Base-by-base conservation (phyloP, 2,329 filamentous ascomycete species). In the Trichoderma pleuroti region DNA sequence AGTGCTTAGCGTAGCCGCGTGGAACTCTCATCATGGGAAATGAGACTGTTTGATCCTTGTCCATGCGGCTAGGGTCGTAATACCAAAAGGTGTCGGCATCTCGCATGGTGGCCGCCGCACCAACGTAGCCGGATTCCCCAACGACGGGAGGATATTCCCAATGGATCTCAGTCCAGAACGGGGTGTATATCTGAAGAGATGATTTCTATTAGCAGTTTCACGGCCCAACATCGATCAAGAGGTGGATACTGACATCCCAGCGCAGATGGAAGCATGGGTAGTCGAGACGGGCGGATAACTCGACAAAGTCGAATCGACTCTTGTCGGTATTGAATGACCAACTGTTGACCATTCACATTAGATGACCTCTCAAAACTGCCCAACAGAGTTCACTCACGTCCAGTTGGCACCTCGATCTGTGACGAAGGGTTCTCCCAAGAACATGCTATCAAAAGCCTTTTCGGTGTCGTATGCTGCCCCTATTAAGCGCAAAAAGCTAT, bases 111-210 rank as follows among this genome's bases (percentile, higher is more conserved):
- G 82, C 81, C 4, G 81, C 81, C 1, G 82, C 81, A 24, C 84
- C 84, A 61, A 86, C 74, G 67, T 80, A 85, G n/a, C 80, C 80
- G 14, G 76, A 76, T 64, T 80, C 62, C 24, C 82, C 82, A 4
- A 79, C 72, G 5, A 77, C 73, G 0, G 80, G 83, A 5, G 84
- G 84, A 63, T 83, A 84, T 11, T 76, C 70, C 84, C 83, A 85
- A 42, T 81, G 74, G 1, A 74, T 72, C 68, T 84, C 81, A 1
- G 75, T 76, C 78, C 81, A 85, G 24, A 76, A 74, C 3, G 71
- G 73, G 5, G 81, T 78, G 69, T 82, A 84, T 30, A 85, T 82
- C 80, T 81, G 46, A 2, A 28, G 14, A 4, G 8, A 28, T 24
- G 9, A 28, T 4, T 16, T 8, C n/a, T 10, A 21, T 68, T 14